These are phyloP conservation scores for Drosera spatulata DNA, from an alignment of 179 eudicot species.

Conservation along the genomic window DNA sequence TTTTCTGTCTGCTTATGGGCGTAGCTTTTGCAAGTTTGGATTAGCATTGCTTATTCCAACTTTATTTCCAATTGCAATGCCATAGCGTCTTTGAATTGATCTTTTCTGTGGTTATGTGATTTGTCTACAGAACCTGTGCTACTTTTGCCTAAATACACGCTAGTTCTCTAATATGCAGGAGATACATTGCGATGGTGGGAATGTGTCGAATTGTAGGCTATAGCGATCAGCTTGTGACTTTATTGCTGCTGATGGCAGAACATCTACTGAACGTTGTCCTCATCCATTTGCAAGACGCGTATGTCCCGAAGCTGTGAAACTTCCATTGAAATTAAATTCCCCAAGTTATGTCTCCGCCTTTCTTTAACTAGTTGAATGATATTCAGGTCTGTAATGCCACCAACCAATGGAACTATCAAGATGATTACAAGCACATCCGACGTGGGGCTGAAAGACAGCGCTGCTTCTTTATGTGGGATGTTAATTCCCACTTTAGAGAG, in stretches of 20 bases:
- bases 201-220: slow-evolving; percentile 87
- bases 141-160: no score
- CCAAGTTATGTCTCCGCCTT: background rate
- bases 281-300: slow-evolving; percentile 82
- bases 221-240: slow-evolving; percentile 69
- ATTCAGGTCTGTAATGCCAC: slow-evolving; percentile 24
- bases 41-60: no score
- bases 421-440: slow-evolving; percentile 26
- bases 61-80: no score
- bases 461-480: slow-evolving; percentile 43
- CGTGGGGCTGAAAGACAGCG: slow-evolving; percentile 30
- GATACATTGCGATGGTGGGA: slow-evolving; percentile 85
- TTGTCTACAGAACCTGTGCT: no score
- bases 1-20: no score
- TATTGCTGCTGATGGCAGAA: slow-evolving; percentile 69
- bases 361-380: slow-evolving; percentile 6
- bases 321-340: background rate
- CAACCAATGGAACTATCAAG: slow-evolving; percentile 24
- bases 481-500: slow-evolving; percentile 67
- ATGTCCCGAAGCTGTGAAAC: slow-evolving; percentile 10
- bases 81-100: no score
- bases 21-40: no score
- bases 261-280: slow-evolving; percentile 76
- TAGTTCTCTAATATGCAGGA: slow-evolving; percentile 24
- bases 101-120: no score